A percentile compares a stretch with the other conserved stretches of the same genome.
Conservation (phyloP, 2,329 filamentous ascomycete species). For the Neofusicoccum umdonicola region DNA sequence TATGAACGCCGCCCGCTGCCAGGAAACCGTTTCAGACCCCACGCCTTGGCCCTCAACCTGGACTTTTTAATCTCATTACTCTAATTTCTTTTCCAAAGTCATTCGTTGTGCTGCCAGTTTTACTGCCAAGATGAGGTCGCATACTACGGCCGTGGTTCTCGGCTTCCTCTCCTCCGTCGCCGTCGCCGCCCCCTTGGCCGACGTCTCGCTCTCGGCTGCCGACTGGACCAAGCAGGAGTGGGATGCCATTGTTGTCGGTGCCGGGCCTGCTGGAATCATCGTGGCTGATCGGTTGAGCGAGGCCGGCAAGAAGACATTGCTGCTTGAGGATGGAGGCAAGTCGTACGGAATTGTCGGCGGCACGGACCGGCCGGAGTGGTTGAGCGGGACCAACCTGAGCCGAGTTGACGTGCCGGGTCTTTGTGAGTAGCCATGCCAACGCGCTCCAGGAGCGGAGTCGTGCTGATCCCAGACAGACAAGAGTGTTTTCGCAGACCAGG, state of each 20-base stretch:
- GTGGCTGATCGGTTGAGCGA: slow-evolving; percentile 53
- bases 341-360: slow-evolving; percentile 52
- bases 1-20: neutral
- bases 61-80: neutral
- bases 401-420: slow-evolving; percentile 55
- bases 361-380: slow-evolving; percentile 49
- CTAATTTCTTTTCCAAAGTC: neutral
- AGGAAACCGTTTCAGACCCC: too few species aligned
- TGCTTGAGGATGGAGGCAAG: slow-evolving; percentile 52
- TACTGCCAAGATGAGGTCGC: neutral
- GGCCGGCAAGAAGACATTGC: slow-evolving; percentile 51
- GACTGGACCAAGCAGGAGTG: slow-evolving; percentile 17
- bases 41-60: neutral
- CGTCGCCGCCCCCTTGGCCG: slow-evolving; percentile 1
- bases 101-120: neutral
- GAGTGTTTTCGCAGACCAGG: slow-evolving; percentile 47
- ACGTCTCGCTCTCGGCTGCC: neutral
- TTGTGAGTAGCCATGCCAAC: slow-evolving; percentile 7
- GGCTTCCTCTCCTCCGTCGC: neutral
- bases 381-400: slow-evolving; percentile 48
- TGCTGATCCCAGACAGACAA: slow-evolving; percentile 34
- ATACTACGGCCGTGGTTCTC: neutral
- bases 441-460: neutral
- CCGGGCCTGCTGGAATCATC: slow-evolving; percentile 54
- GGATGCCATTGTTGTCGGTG: slow-evolving; percentile 46